Percentiles rank a stretch among this genome's conserved stretches.
Evolutionary conservation across 768 basidiomycete species (phyloP).

Genomic region (Tylopilus subfusipes): DNA sequence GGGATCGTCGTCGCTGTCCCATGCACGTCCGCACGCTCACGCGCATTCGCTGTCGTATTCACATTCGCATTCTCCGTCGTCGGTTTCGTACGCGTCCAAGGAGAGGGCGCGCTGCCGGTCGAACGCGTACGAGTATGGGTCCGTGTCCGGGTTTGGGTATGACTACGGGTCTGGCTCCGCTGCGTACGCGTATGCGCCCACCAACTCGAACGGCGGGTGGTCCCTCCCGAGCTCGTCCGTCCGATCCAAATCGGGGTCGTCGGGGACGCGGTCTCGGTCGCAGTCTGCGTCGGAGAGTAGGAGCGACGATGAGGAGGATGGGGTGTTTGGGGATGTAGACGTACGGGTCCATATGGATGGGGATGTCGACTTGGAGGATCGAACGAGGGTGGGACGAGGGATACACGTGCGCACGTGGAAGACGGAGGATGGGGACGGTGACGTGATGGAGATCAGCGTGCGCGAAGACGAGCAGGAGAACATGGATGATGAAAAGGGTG

Average conservation of each 20-base stretch:
- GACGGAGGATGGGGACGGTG: background rate
- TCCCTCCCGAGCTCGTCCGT: conserved; percentile 54
- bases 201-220: conserved; percentile 42
- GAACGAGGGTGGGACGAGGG: background rate
- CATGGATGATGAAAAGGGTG: background rate
- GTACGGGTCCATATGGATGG: background rate
- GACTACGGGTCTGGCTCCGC: background rate
- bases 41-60: conserved; percentile 1
- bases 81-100: background rate
- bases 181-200: conserved; percentile 5
- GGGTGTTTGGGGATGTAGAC: background rate
- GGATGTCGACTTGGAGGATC: background rate
- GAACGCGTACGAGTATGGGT: conserved; percentile 15
- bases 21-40: background rate
- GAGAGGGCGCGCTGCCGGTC: conserved; percentile 11
- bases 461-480: conserved; percentile 6
- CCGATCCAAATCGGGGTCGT: conserved; percentile 38
- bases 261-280: conserved; percentile 32
- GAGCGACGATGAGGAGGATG: conserved; percentile 34
- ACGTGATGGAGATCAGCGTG: background rate
- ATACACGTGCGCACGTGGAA: background rate
- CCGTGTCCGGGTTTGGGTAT: background rate
- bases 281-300: conserved; percentile 34
- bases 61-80: conserved; percentile 8
- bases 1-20: background rate